Percentiles rank a stretch among this genome's conserved stretches.
Evolutionary conservation across 2,329 filamentous ascomycete genomes (phyloP).

Genomic region (Exophiala bonariae): DNA sequence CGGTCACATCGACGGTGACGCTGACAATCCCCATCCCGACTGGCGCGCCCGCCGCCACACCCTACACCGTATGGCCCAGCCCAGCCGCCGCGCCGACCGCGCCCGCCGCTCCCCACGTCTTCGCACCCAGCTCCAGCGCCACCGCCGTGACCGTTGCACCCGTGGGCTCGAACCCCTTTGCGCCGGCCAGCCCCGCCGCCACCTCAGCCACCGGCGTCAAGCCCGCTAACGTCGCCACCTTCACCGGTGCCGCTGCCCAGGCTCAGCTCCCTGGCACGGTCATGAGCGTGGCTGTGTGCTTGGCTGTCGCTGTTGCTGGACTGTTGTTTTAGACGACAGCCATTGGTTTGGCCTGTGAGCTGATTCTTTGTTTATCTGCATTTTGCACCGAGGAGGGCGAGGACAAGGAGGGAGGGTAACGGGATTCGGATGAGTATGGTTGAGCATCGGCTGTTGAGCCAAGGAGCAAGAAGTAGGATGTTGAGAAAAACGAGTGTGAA

Average conservation of each 20-base stretch:
- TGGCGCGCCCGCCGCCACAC: conserved; percentile 16
- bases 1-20: conserved; percentile 10
- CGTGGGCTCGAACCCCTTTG: neutral
- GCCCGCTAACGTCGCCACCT: conserved; percentile 13
- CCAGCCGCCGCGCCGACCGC: neutral
- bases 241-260: conserved; percentile 23
- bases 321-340: conserved; percentile 17
- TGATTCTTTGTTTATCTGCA: no score
- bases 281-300: conserved; percentile 21
- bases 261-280: conserved; percentile 16
- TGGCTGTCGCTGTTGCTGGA: conserved; percentile 21
- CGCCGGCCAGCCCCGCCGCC: neutral
- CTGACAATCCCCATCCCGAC: conserved; percentile 18
- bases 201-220: neutral
- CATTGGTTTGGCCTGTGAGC: no score
- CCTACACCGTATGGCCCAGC: no score
- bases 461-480: no score
- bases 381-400: no score
- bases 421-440: no score
- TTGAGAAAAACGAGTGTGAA: no score
- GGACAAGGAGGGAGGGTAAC: no score
- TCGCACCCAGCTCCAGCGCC: conserved; percentile 10
- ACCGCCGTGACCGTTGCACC: conserved; percentile 1
- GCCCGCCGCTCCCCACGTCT: neutral
- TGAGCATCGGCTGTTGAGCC: no score